Conservation (phyloP, 768 basidiomycete species). For the Boletus rubropictus region DNA sequence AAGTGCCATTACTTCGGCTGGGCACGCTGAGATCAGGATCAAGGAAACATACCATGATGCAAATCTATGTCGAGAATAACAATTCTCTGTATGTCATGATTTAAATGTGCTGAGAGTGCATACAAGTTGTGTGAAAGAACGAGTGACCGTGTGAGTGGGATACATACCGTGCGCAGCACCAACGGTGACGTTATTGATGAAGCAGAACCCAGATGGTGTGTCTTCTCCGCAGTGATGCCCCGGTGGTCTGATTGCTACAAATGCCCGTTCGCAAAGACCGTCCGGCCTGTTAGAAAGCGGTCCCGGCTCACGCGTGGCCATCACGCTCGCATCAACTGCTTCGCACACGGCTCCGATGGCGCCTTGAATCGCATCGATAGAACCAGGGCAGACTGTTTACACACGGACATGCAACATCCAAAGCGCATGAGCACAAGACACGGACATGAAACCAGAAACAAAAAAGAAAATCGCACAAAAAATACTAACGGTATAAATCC, state of each 20-base stretch:
- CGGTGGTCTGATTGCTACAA: constrained; percentile 86
- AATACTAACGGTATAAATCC: constrained; percentile 70
- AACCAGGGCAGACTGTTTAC: constrained; percentile 65
- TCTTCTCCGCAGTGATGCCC: constrained; percentile 95
- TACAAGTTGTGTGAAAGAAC: not conserved
- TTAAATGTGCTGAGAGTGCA: constrained; percentile 58
- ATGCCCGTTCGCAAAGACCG: constrained; percentile 42
- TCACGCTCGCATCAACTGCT: constrained; percentile 69
- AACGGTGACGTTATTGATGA: constrained; percentile 89
- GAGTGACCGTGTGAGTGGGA: not conserved
- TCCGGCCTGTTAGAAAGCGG: constrained; percentile 2
- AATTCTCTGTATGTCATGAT: constrained; percentile 70
- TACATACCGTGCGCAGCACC: constrained; percentile 87
- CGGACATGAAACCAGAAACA: not conserved
- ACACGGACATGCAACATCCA: not conserved
- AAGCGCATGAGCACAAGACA: not conserved
- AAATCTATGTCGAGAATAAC: constrained; percentile 82
- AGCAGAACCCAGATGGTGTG: constrained; percentile 89
- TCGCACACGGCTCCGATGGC: constrained; percentile 82
- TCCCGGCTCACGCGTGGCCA: constrained; percentile 19
- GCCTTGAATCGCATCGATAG: constrained; percentile 72
- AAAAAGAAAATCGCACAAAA: too few relatives aligned
- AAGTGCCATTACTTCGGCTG: not conserved
- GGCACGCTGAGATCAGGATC: not conserved
- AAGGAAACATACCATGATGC: constrained; percentile 22